Evolutionary conservation across 2,329 filamentous ascomycete species (phyloP).

Genomic region (Colletotrichum orchidophilum): DNA sequence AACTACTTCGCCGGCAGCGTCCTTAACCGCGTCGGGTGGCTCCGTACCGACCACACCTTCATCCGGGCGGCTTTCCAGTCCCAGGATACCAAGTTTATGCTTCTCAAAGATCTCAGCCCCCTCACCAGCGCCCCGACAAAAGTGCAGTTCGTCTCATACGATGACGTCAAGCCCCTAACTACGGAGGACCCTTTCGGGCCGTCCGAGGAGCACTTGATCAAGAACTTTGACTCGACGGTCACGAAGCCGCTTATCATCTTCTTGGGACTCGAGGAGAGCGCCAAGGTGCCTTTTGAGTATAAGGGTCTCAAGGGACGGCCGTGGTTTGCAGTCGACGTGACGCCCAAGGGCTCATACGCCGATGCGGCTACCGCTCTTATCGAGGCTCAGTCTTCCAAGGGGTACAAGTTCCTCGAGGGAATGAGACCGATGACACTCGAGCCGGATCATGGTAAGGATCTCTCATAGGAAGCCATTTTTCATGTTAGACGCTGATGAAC

Average conservation of each 20-base stretch:
- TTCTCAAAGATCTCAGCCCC: constrained; percentile 82
- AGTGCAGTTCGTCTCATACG: constrained; percentile 74
- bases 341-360: constrained; percentile 71
- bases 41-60: constrained; percentile 77
- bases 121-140: constrained; percentile 61
- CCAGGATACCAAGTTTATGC: constrained; percentile 75
- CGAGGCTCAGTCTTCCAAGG: constrained; percentile 58
- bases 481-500: constrained; percentile 22
- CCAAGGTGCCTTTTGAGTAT: constrained; percentile 62
- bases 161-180: constrained; percentile 76
- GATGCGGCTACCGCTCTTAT: constrained; percentile 66
- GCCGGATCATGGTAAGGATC: constrained; percentile 65
- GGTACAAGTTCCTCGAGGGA: constrained; percentile 73
- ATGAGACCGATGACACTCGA: constrained; percentile 69
- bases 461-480: not conserved
- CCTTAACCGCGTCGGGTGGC: constrained; percentile 82
- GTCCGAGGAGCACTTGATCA: constrained; percentile 77
- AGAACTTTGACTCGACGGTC: constrained; percentile 76
- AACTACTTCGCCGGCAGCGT: constrained; percentile 87
- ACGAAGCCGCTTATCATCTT: constrained; percentile 81
- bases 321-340: constrained; percentile 91
- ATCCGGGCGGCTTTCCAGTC: constrained; percentile 73
- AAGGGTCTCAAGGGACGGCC: constrained; percentile 81
- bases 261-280: constrained; percentile 79
- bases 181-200: constrained; percentile 76